These are phyloP conservation scores for Skeletonema tropicum DNA, from an alignment of 108 stramenopile genomes.

Conservation along the genomic window DNA sequence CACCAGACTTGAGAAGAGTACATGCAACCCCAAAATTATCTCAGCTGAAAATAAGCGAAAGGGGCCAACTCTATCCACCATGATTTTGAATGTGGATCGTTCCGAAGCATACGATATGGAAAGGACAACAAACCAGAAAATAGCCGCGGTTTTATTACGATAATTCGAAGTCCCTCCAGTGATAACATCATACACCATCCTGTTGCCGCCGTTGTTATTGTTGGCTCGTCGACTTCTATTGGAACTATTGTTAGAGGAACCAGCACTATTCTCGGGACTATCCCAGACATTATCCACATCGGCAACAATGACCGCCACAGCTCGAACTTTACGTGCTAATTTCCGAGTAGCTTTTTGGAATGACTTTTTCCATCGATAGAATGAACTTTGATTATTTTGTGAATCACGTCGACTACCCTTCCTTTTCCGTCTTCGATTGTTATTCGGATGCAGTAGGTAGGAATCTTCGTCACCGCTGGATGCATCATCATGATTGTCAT, in stretches of 20 bases:
- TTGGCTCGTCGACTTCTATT: neutral
- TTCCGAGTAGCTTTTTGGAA: neutral
- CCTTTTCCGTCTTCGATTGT: slow-evolving; percentile 6
- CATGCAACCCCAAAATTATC: slow-evolving; percentile 69
- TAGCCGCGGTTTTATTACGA: slow-evolving; percentile 57
- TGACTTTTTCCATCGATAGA: slow-evolving; percentile 5
- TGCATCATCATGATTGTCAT: neutral
- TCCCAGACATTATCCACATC: slow-evolving; percentile 87
- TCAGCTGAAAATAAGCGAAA: slow-evolving; percentile 80
- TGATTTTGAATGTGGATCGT: slow-evolving; percentile 75
- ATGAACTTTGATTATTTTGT: neutral
- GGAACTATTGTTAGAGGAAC: neutral
- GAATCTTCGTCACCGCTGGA: slow-evolving; percentile 14
- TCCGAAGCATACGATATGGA: slow-evolving; percentile 76
- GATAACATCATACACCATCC: slow-evolving; percentile 37
- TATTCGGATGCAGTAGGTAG: slow-evolving; percentile 9
- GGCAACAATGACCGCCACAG: slow-evolving; percentile 51
- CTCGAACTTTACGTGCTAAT: slow-evolving; percentile 30
- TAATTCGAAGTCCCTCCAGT: slow-evolving; percentile 25
- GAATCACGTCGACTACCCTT: neutral
- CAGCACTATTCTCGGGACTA: slow-evolving; percentile 43
- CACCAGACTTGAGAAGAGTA: slow-evolving; percentile 51
- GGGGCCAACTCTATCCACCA: slow-evolving; percentile 84
- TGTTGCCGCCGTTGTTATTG: slow-evolving; percentile 7
- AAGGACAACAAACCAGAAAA: slow-evolving; percentile 80